phyloP scores from a whole-genome alignment of 331 rosid genomes.

The Pyrus hybrid region DNA sequence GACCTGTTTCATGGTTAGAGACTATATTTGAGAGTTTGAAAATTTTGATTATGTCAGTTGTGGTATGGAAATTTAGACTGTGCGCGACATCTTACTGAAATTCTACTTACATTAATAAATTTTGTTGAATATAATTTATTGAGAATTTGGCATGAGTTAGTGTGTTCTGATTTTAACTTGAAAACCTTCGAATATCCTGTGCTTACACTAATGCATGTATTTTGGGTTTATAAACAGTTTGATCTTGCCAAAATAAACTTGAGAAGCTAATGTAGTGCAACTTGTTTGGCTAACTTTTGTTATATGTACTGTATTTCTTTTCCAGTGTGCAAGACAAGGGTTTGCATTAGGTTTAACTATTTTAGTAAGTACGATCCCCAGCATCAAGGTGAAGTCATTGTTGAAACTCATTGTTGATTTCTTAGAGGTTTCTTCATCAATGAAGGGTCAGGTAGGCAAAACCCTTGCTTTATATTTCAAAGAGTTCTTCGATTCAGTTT shows the following conservation, averaged over 20 bases:
- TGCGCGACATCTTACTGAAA: neutral
- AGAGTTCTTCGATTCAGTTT: neutral
- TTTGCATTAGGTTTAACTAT: constrained; percentile 75
- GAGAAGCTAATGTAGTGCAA: neutral
- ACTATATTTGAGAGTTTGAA: neutral
- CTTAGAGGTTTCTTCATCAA: constrained; percentile 83
- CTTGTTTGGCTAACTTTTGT: constrained; percentile 1
- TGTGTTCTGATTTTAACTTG: neutral
- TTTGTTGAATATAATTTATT: neutral
- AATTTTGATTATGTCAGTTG: neutral
- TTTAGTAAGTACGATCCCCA: constrained; percentile 33
- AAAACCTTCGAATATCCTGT: neutral
- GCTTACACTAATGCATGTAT: neutral
- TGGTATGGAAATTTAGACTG: neutral
- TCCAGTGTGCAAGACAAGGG: constrained; percentile 97
- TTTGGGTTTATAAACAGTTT: neutral
- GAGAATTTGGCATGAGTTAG: neutral
- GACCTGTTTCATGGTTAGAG: neutral
- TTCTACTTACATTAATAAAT: neutral
- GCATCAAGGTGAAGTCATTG: constrained; percentile 60
- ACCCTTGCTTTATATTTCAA: neutral
- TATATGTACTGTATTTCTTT: constrained; percentile 15
- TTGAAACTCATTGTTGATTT: constrained; percentile 66
- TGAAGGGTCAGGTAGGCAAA: constrained; percentile 89
- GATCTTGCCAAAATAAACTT: neutral